These are phyloP conservation scores for Rubus idaeus DNA, from an alignment of 306 rosid genomes.

Conservation along the genomic window DNA sequence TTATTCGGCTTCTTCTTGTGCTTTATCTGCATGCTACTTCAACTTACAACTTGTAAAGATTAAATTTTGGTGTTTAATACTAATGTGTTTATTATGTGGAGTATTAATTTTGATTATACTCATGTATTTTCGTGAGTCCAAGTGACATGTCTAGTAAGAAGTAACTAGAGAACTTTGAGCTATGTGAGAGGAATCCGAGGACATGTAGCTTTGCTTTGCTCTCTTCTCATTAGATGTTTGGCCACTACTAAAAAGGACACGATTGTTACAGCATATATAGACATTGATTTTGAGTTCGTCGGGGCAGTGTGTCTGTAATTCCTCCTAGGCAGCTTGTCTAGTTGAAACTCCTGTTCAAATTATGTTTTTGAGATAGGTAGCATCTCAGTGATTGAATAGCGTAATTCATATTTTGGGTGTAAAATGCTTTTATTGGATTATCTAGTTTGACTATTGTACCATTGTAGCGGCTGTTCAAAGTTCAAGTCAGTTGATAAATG, in stretches of 20 bases:
- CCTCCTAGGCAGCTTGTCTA: not conserved
- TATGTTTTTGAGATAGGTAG: not conserved
- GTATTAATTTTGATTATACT: not conserved
- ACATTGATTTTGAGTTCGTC: not conserved
- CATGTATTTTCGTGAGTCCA: not conserved
- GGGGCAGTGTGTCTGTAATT: not conserved
- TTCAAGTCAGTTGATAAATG: constrained; percentile 1
- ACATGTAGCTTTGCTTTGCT: not conserved
- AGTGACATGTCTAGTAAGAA: not conserved
- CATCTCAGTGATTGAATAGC: not conserved
- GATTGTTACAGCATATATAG: not conserved
- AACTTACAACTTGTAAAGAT: not conserved
- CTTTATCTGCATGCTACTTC: constrained; percentile 6
- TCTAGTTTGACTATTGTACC: not conserved
- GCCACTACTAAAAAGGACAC: not conserved
- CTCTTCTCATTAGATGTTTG: not conserved
- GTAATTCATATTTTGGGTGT: not conserved
- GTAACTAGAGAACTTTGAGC: too few relatives aligned
- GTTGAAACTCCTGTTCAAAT: not conserved
- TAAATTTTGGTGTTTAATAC: not conserved
- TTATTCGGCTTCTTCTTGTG: constrained; percentile 15
- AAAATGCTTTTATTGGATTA: not conserved
- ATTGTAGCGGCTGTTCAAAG: not conserved
- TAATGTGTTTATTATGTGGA: not conserved
- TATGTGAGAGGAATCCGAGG: not conserved